phyloP scores from a whole-genome alignment of 2,329 filamentous ascomycete genomes.

The Phialophora tarda region DNA sequence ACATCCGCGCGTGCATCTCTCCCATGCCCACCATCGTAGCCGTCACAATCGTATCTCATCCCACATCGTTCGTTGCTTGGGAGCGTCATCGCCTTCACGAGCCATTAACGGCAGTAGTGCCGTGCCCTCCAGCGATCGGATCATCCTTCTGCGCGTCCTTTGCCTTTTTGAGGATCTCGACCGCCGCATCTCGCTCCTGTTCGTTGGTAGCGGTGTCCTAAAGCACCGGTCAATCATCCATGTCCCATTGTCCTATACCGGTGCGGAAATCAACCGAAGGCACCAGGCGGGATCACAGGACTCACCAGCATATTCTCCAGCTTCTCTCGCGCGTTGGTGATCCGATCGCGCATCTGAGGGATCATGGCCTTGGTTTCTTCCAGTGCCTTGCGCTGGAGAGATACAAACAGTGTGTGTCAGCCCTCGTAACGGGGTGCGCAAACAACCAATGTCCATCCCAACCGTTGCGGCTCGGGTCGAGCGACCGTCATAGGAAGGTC shows the following conservation, averaged over 20 bases:
- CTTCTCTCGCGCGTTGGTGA: conserved; percentile 71
- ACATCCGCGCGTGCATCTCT: not conserved
- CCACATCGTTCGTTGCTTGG: not conserved
- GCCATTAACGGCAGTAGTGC: conserved; percentile 5
- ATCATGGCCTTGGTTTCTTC: conserved; percentile 88
- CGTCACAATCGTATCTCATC: not conserved
- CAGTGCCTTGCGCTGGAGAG: conserved; percentile 73
- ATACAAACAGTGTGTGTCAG: not conserved
- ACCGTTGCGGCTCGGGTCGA: not conserved
- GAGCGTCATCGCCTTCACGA: not conserved
- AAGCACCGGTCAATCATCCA: conserved; percentile 26
- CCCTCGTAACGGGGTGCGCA: not conserved
- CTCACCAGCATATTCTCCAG: conserved; percentile 77
- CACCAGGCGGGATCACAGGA: not conserved
- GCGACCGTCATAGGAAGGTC: not conserved
- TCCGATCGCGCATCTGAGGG: conserved; percentile 71
- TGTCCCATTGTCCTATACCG: too few relatives aligned
- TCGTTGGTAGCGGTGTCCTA: conserved; percentile 52
- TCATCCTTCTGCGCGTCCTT: conserved; percentile 46
- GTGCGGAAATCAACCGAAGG: not conserved
- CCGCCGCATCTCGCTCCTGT: conserved; percentile 61
- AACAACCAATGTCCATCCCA: not conserved
- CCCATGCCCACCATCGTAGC: not conserved
- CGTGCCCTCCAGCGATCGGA: conserved; percentile 39
- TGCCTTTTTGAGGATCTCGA: conserved; percentile 59